Conservation (phyloP, 2,329 filamentous ascomycete species). For the Fusarium musae region DNA sequence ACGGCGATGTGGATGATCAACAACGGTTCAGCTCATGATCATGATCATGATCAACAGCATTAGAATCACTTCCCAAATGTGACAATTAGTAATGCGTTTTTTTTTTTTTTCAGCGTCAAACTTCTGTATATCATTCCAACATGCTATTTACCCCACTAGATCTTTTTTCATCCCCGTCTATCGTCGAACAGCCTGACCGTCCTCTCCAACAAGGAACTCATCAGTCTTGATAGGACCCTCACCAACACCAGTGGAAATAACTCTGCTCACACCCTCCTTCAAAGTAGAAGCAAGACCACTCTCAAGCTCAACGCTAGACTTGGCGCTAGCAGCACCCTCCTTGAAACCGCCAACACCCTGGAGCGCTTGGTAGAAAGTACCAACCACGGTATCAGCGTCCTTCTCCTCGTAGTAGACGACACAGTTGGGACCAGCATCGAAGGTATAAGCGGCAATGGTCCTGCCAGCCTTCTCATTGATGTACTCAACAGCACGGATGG, state of each 20-base stretch:
- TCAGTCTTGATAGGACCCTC: constrained; percentile 87
- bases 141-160: constrained; percentile 7
- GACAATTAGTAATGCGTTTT: too few relatives aligned
- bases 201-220: constrained; percentile 77
- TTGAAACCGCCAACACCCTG: constrained; percentile 77
- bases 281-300: constrained; percentile 73
- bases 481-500: constrained; percentile 87
- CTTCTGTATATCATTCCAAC: not conserved
- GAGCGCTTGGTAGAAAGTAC: constrained; percentile 78
- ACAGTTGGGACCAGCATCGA: constrained; percentile 96
- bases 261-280: constrained; percentile 82
- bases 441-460: constrained; percentile 92
- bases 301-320: constrained; percentile 68
- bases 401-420: constrained; percentile 95
- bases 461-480: constrained; percentile 85
- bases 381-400: constrained; percentile 77
- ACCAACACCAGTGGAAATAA: constrained; percentile 92
- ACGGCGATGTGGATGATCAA: not conserved
- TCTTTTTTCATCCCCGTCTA: constrained; percentile 22
- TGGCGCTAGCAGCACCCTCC: constrained; percentile 64
- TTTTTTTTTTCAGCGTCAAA: not conserved
- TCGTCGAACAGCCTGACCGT: constrained; percentile 62
- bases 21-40: not conserved
- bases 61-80: too few relatives aligned
- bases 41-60: not conserved